Base-by-base conservation (phyloP, 768 basidiomycete species). In the Psilocybe cyanescens region DNA sequence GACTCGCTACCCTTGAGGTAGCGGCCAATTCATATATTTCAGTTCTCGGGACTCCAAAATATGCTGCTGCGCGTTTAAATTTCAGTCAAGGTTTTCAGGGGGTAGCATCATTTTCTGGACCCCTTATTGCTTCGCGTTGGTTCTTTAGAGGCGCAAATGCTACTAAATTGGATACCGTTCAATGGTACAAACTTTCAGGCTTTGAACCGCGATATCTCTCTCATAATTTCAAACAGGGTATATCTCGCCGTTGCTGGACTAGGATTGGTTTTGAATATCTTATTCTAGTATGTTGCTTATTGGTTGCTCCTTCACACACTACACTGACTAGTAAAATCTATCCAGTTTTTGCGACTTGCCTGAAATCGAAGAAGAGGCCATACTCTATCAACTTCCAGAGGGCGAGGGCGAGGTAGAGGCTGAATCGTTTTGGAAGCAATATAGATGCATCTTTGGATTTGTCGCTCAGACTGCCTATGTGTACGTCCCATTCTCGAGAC, bases 1-100 rank as follows among this genome's bases (percentile, higher is more conserved):
- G 91, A 44, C 80, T 92, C 6, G 79, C 84, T 8, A 83, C 85
- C 31, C 77, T 90, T 47, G 87, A 89, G 73, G 88, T 90, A 16
- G 86, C 90, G 0, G 91, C 90, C 46, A 92, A 92, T 74, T 89
- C 89, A n/a, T 91, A 92, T 74, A 88, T 91, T 63, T 74, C 89
- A 16, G 86, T 90, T 37, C 75, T 90, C 53, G 88, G 88, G 47
- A 77, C 83, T 3, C 86, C 86, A 29, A 85, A 86, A 67, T 87
- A 87, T 71, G 90, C 90, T 51, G 88, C 89, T 12, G 86, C 88
- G 67, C 82, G 91, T 30, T 80, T 93, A 55, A 91, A 91, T 71
- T 89, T 92, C 72, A 89, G 88, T 61, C 91, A 92, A 75, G 88
- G 88, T 3, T 91, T 89, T 77, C 89, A 91, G 68, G 91, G 90